These are phyloP conservation scores for Eucalyptus pauciflora DNA, from an alignment of 345 rosid genomes.

Conservation along the genomic window DNA sequence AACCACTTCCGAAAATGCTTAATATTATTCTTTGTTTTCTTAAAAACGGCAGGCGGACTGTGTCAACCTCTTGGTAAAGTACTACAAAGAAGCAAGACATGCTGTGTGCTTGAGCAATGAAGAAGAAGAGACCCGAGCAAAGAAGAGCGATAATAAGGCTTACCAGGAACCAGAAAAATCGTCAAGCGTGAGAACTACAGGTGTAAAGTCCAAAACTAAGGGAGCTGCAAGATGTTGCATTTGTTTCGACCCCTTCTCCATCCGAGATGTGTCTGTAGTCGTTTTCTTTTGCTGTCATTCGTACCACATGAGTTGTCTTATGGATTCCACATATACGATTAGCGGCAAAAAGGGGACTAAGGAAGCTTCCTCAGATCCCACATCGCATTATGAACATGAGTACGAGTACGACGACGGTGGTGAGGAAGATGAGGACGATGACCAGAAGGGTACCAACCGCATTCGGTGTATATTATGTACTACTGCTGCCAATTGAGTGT, in stretches of 20 bases:
- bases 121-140: slow-evolving; percentile 49
- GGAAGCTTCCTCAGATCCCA: slow-evolving; percentile 3
- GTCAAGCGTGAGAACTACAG: slow-evolving; percentile 32
- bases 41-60: slow-evolving; percentile 64
- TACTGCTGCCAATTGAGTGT: slow-evolving; percentile 70
- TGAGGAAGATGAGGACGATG: slow-evolving; percentile 28
- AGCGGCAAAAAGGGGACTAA: slow-evolving; percentile 19
- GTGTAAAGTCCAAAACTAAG: slow-evolving; percentile 78
- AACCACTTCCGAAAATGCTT: neutral
- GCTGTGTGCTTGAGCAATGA: slow-evolving; percentile 63
- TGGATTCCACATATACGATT: slow-evolving; percentile 60
- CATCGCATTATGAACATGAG: slow-evolving; percentile 5
- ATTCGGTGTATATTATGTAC: slow-evolving; percentile 93
- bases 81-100: slow-evolving; percentile 76
- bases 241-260: slow-evolving; percentile 84
- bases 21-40: neutral
- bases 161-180: slow-evolving; percentile 38
- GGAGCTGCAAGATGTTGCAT: slow-evolving; percentile 92
- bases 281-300: slow-evolving; percentile 96
- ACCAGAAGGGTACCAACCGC: slow-evolving; percentile 26
- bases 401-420: slow-evolving; percentile 28
- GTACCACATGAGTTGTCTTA: slow-evolving; percentile 74
- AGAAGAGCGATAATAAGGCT: slow-evolving; percentile 33
- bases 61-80: slow-evolving; percentile 82
- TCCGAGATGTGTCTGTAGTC: slow-evolving; percentile 62